Evolutionary conservation across 192 early-diverging fungal species (phyloP).

Genomic region (Lunasporangiospora selenospora): DNA sequence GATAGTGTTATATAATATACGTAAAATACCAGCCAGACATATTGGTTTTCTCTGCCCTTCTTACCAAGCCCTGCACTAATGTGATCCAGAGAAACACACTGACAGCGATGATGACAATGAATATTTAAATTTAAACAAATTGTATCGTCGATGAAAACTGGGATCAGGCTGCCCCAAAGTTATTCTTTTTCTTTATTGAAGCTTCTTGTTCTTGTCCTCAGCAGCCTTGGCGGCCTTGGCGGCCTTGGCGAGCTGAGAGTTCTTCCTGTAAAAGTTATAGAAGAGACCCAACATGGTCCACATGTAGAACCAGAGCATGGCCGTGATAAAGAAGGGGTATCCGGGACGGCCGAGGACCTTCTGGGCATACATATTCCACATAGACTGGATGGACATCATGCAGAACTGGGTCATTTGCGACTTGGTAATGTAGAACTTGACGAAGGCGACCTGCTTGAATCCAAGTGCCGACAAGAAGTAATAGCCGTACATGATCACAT

Average conservation of each 20-base stretch:
- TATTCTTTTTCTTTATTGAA: conserved; percentile 31
- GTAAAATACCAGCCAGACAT: too few relatives aligned
- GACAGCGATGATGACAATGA: too few relatives aligned
- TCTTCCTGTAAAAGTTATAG: conserved; percentile 64
- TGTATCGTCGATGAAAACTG: too few relatives aligned
- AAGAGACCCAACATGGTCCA: conserved; percentile 69
- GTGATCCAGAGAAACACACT: too few relatives aligned
- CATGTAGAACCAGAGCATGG: conserved; percentile 70
- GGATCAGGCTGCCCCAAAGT: too few relatives aligned
- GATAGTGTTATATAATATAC: too few relatives aligned
- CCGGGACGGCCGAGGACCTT: conserved; percentile 41
- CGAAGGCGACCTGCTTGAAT: conserved; percentile 61
- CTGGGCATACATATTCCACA: conserved; percentile 50
- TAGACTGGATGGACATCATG: conserved; percentile 63
- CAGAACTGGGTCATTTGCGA: conserved; percentile 75
- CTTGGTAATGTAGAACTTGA: conserved; percentile 68
- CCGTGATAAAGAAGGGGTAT: conserved; percentile 57
- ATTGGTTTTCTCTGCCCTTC: too few relatives aligned
- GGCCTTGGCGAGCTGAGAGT: conserved; percentile 47
- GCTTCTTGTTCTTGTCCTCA: conserved; percentile 44
- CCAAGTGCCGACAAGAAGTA: conserved; percentile 61
- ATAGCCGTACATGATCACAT: conserved; percentile 75
- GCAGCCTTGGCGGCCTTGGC: conserved; percentile 30
- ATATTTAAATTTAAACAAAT: too few relatives aligned
- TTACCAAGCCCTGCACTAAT: too few relatives aligned